These are phyloP conservation scores for Rutstroemia sp. DNA, from an alignment of 2,329 filamentous ascomycete genomes.

Conservation along the genomic window DNA sequence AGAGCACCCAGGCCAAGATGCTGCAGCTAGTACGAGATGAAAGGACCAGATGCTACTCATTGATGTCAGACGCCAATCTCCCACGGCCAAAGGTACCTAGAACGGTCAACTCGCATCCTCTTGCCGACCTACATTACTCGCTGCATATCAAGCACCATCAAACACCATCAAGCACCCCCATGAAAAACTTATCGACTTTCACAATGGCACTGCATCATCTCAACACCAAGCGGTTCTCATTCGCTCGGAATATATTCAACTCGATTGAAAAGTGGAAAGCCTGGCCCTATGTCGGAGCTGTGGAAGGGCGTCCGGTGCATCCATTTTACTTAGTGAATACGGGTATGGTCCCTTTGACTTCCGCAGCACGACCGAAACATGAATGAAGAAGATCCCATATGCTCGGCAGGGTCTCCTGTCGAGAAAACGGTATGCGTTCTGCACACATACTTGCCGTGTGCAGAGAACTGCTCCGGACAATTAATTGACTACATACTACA, in stretches of 20 bases:
- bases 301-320: neutral
- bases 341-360: no score
- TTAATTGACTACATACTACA: no score
- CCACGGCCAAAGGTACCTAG: neutral
- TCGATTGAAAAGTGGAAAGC: neutral
- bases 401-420: no score
- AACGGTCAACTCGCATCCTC: neutral
- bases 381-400: no score
- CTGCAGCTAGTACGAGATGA: neutral
- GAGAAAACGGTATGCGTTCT: no score
- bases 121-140: neutral
- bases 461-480: no score
- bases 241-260: neutral
- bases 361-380: no score
- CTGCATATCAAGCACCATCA: neutral
- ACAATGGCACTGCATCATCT: no score
- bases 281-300: neutral
- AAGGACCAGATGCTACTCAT: neutral
- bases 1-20: neutral
- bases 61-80: neutral
- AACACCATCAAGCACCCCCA: neutral
- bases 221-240: neutral
- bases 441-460: no score
- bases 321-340: neutral
- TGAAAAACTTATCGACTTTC: neutral